A percentile compares a stretch with the other conserved stretches of the same genome.
Conservation (phyloP, 495 filamentous ascomycete species). For the Xylaria castorea region DNA sequence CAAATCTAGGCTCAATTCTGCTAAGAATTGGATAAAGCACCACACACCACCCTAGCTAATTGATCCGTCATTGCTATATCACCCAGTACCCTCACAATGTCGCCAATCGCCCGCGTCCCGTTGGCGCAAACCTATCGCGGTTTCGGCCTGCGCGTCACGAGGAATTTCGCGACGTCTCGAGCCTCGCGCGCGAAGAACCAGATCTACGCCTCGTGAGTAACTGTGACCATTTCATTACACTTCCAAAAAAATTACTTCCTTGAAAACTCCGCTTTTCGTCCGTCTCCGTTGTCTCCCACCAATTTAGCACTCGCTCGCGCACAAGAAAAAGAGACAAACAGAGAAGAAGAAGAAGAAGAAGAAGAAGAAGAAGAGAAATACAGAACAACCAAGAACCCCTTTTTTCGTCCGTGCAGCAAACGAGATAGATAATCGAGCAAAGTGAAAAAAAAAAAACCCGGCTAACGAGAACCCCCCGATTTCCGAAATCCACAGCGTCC, state of each 20-base stretch:
- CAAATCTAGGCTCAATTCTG: neutral
- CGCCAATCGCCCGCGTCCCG: neutral
- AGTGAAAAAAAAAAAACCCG: too few species aligned
- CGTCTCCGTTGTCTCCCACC: neutral
- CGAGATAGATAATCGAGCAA: too few species aligned
- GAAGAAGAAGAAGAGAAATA: neutral
- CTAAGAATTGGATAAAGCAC: neutral
- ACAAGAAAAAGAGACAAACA: neutral
- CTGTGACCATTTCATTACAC: too few species aligned
- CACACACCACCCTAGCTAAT: neutral
- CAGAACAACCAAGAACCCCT: neutral
- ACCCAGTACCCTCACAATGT: neutral
- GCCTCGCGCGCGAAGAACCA: slow-evolving; percentile 47
- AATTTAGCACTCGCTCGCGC: neutral
- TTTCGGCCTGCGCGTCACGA: neutral
- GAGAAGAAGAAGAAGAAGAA: neutral
- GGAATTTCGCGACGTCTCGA: slow-evolving; percentile 43
- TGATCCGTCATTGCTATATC: neutral
- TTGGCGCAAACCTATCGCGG: slow-evolving; percentile 8
- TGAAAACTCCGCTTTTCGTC: too few species aligned
- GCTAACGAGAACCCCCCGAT: neutral
- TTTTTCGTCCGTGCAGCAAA: too few species aligned
- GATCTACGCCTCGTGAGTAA: slow-evolving; percentile 54
- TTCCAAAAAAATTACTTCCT: too few species aligned
- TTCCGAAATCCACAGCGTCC: slow-evolving; percentile 51